A percentile compares a stretch with the other conserved stretches of the same genome.
phyloP scores from a whole-genome alignment of 768 basidiomycete species.

The Boletellus ananiceps region DNA sequence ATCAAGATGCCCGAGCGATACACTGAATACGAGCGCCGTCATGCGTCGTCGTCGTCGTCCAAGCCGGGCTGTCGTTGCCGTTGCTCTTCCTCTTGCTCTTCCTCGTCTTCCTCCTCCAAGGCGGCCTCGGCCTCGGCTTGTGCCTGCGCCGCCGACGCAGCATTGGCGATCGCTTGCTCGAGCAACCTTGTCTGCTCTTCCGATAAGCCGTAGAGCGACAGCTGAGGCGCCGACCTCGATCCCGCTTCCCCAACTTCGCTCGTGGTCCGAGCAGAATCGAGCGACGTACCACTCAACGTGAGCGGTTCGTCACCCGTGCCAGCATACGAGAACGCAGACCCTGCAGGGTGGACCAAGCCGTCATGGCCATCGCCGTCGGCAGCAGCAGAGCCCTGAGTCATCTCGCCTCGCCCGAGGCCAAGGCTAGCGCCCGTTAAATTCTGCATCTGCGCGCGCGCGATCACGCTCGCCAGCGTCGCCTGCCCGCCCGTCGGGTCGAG shows the following conservation, averaged over 20 bases:
- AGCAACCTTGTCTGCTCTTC: conserved; percentile 67
- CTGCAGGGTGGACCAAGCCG: conserved; percentile 8
- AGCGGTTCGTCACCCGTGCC: background rate
- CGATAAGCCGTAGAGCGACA: conserved; percentile 68
- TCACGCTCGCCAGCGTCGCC: conserved; percentile 66
- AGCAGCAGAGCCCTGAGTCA: too few relatives aligned
- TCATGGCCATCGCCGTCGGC: too few relatives aligned
- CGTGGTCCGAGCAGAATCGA: conserved; percentile 7
- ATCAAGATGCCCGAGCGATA: background rate
- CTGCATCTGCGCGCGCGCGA: conserved; percentile 64
- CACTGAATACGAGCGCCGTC: too few relatives aligned
- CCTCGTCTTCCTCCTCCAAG: conserved; percentile 64
- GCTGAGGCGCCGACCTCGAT: conserved; percentile 30
- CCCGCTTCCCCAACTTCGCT: conserved; percentile 8
- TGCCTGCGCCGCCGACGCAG: conserved; percentile 69
- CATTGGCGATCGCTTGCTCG: conserved; percentile 70
- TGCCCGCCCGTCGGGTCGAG: conserved; percentile 52
- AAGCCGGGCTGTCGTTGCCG: conserved; percentile 32
- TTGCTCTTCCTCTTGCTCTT: conserved; percentile 39
- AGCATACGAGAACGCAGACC: conserved; percentile 2
- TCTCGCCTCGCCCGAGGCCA: too few relatives aligned
- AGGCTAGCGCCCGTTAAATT: conserved; percentile 21
- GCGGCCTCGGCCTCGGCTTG: conserved; percentile 78
- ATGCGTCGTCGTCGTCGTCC: conserved; percentile 14
- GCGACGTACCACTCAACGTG: background rate